Conservation (phyloP, 108 stramenopile genomes). For the Skeletonema grethae region DNA sequence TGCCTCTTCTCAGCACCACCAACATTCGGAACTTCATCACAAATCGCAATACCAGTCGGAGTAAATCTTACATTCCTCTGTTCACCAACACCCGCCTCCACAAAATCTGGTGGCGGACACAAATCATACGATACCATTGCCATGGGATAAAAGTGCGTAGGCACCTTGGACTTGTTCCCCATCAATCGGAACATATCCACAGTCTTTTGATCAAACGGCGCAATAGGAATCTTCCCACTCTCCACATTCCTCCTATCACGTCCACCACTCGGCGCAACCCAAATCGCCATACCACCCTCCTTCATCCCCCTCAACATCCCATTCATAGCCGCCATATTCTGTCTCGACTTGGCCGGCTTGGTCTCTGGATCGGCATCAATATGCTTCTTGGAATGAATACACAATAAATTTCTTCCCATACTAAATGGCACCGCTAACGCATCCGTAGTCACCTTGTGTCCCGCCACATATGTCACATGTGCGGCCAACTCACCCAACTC, state of each 20-base stretch:
- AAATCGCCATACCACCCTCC: slow-evolving; percentile 84
- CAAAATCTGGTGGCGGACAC: slow-evolving; percentile 92
- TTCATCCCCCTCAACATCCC: slow-evolving; percentile 84
- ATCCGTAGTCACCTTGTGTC: slow-evolving; percentile 96
- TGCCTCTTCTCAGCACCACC: slow-evolving; percentile 75
- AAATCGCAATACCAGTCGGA: slow-evolving; percentile 75
- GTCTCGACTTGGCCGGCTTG: slow-evolving; percentile 82
- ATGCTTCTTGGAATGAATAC: slow-evolving; percentile 97
- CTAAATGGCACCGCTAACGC: slow-evolving; percentile 93
- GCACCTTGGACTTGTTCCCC: slow-evolving; percentile 84
- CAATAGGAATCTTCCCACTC: slow-evolving; percentile 84
- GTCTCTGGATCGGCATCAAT: slow-evolving; percentile 93
- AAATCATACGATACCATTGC: slow-evolving; percentile 95
- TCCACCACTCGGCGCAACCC: slow-evolving; percentile 97
- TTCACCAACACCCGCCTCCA: slow-evolving; percentile 85
- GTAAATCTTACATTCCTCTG: slow-evolving; percentile 84
- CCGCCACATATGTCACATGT: slow-evolving; percentile 86
- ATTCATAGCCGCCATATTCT: slow-evolving; percentile 89
- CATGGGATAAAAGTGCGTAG: slow-evolving; percentile 94
- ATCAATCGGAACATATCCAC: slow-evolving; percentile 96
- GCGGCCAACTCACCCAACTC: slow-evolving; percentile 63
- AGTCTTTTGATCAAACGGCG: slow-evolving; percentile 93
- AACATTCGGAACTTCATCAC: slow-evolving; percentile 69
- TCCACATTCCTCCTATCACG: slow-evolving; percentile 86
- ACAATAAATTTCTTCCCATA: slow-evolving; percentile 94